A percentile compares a stretch with the other conserved stretches of the same genome.
These are phyloP conservation scores for Globisporangium recalcitrans DNA, from an alignment of 352 stramenopile species.

Conservation along the genomic window DNA sequence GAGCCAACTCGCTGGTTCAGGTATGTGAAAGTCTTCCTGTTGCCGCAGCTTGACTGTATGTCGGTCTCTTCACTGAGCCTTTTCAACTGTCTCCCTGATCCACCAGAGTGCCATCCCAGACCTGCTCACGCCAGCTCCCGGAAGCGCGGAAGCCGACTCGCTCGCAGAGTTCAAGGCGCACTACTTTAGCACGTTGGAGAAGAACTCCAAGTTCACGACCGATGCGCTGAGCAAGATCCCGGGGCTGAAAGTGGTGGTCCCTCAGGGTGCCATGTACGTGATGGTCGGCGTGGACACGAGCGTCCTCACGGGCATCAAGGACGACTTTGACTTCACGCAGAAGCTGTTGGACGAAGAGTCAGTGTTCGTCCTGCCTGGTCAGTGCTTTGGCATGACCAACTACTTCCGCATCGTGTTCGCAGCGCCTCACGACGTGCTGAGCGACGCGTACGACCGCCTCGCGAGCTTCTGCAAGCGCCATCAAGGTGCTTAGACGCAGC, in stretches of 20 bases:
- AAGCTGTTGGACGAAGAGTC: slow-evolving; percentile 94
- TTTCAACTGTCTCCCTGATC: background rate
- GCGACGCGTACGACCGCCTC: slow-evolving; percentile 59
- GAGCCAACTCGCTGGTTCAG: slow-evolving; percentile 83
- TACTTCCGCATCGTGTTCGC: slow-evolving; percentile 78
- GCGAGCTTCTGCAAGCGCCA: slow-evolving; percentile 55
- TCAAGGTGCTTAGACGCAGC: slow-evolving; percentile 3
- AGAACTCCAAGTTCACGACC: slow-evolving; percentile 85
- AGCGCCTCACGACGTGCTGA: slow-evolving; percentile 54
- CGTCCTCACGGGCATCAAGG: slow-evolving; percentile 73
- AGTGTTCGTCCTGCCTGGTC: slow-evolving; percentile 92
- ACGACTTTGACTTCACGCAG: slow-evolving; percentile 93
- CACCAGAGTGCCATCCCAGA: slow-evolving; percentile 78
- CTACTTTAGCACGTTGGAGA: slow-evolving; percentile 79
- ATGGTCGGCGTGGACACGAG: slow-evolving; percentile 82
- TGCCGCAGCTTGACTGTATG: no score
- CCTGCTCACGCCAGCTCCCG: slow-evolving; percentile 61
- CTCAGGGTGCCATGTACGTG: slow-evolving; percentile 94
- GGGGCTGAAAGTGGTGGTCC: slow-evolving; percentile 82
- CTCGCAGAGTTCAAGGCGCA: slow-evolving; percentile 78
- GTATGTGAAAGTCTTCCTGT: background rate
- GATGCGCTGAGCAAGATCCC: slow-evolving; percentile 65
- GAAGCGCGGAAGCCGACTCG: slow-evolving; percentile 52
- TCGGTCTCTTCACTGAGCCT: no score
- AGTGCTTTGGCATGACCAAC: slow-evolving; percentile 61